Conservation (phyloP, 208 protist genomes). For the Trypanosoma mega region DNA sequence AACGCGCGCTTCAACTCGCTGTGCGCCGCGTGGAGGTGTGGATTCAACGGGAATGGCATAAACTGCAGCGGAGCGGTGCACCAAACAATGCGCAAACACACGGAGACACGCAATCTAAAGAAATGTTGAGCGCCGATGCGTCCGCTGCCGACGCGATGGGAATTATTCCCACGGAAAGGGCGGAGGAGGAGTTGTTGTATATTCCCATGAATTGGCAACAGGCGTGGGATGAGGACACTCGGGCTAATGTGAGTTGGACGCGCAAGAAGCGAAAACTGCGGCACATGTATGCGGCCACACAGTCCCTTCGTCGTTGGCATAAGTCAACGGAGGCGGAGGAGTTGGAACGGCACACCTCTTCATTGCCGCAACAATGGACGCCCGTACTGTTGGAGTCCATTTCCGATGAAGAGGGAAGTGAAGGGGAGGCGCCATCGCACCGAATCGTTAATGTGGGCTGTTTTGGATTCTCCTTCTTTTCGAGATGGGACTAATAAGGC, state of each 20-base stretch:
- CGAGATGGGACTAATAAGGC: conserved; percentile 32
- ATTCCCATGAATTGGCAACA: conserved; percentile 32
- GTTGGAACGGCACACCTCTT: background rate
- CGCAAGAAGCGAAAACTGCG: conserved; percentile 25
- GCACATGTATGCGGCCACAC: conserved; percentile 2
- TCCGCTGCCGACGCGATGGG: too few species aligned
- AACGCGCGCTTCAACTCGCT: conserved; percentile 34
- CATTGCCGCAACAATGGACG: background rate
- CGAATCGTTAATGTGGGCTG: conserved; percentile 50
- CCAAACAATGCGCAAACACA: too few species aligned
- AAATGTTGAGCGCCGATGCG: too few species aligned
- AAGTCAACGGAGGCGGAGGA: conserved; percentile 1
- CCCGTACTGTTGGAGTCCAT: conserved; percentile 3
- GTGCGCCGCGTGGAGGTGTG: conserved; percentile 36
- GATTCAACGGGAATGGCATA: conserved; percentile 14
- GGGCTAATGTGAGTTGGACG: conserved; percentile 21
- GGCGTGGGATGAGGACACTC: conserved; percentile 24
- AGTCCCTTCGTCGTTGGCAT: background rate
- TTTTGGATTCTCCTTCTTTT: conserved; percentile 65
- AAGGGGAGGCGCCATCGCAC: conserved; percentile 25
- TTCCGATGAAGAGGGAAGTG: conserved; percentile 1
- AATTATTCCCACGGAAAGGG: too few species aligned
- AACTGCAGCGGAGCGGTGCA: background rate
- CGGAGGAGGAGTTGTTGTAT: conserved; percentile 1
- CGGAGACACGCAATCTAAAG: background rate